Evolutionary conservation across 208 protist species (phyloP), one percentile per base, ranked within the genome.

Genomic region (Trypanosoma grayi): DNA sequence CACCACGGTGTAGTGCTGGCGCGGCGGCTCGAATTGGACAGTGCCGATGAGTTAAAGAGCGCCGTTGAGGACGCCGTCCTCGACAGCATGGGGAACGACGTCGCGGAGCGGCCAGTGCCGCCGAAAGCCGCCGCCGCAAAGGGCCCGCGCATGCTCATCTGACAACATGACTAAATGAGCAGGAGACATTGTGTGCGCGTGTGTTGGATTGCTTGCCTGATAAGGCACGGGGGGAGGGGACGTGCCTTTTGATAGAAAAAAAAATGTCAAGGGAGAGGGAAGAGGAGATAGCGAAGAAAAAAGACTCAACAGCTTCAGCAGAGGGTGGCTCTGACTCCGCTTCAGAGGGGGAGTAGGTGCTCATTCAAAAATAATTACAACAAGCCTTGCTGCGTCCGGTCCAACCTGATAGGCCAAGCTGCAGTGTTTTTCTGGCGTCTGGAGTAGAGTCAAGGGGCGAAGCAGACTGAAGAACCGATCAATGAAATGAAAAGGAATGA

Each of bases 101-200:
- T 51, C 27, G 51, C 60, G 14, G 43, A 25, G 7, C 44, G 37
- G 18, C 67, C 58, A 18, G 16, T 31, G 0, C 43, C 71, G 4
- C 60, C 68, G 3, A 60, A 68, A 20, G 30, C 73, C 1, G 47
- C 44, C 18, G 43, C 45, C 0, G 50, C 43, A 27, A 81, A 85
- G 55, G 79, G 77, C 1, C 77, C 70, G 10, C 66, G 83, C n/a
- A 86, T 86, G 83, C 67, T 82, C 24, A 82, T 90, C 40, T 85
- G 58, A 61, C n/a, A n/a, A n/a, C n/a, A n/a, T n/a, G n/a, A n/a
- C n/a, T n/a, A n/a, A n/a, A n/a, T n/a, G n/a, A n/a, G n/a, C n/a
- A n/a, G n/a, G n/a, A n/a, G n/a, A n/a, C n/a, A n/a, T 36, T 41
- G 27, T 2, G 1, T 37, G 18, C 27, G 50, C 24, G 27, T 22